Conservation (phyloP, 495 filamentous ascomycete species). For the Mytilinidion resinicola region DNA sequence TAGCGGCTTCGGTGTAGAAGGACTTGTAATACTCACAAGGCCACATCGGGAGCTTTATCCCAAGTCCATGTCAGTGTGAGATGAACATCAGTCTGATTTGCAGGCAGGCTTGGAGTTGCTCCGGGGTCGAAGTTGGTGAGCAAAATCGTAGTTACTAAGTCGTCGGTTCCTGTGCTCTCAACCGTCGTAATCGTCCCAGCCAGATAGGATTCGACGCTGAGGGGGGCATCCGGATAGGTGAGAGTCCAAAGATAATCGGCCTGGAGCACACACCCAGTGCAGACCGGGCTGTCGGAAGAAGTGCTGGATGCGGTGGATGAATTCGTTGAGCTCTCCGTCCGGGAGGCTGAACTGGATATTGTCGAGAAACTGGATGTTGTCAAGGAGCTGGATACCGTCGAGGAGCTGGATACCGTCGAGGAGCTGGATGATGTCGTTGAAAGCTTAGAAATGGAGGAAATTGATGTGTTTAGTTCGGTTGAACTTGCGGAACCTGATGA, state of each 20-base stretch:
- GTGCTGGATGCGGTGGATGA: constrained; percentile 1
- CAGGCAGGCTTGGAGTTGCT: background rate
- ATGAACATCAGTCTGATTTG: background rate
- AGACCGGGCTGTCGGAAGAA: background rate
- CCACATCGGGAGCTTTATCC: background rate
- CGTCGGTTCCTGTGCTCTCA: background rate
- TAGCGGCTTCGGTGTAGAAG: background rate
- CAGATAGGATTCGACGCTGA: background rate
- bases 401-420: background rate
- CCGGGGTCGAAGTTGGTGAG: background rate
- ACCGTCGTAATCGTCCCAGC: background rate
- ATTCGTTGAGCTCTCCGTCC: background rate
- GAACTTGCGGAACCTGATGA: background rate
- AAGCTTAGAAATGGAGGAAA: background rate
- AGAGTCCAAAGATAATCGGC: constrained; percentile 12
- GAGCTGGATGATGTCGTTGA: background rate
- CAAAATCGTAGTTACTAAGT: background rate
- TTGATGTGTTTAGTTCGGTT: background rate
- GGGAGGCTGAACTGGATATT: background rate
- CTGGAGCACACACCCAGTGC: constrained; percentile 22
- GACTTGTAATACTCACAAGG: background rate
- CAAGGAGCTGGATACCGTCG: background rate
- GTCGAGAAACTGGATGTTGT: background rate
- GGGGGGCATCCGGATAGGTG: background rate
- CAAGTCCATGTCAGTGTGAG: constrained; percentile 7